Evolutionary conservation across 2,329 filamentous ascomycete species (phyloP), one percentile per base, ranked within the genome.

Genomic region (Fusarium oxysporum): DNA sequence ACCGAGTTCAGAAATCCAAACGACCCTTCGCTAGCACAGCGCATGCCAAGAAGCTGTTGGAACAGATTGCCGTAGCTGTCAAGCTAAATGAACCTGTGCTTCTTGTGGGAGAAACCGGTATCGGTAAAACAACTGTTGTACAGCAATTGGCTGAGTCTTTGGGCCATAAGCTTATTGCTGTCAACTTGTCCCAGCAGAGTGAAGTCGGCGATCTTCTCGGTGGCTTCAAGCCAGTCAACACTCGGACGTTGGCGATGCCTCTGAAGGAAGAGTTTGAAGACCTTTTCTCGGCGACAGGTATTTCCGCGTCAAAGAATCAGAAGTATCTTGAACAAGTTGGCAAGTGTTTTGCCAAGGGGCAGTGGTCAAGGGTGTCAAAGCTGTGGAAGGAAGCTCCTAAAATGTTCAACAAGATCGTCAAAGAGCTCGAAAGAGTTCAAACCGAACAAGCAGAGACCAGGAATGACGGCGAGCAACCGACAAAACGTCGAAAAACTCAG

Each of bases 81-180:
- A 91, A 92, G 70, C 89, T 95, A 77, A 89, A 90, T n/a, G 96
- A 99, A 78, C 95, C 97, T 8, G 89, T 97, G 3, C 85, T 99
- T 23, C 89, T 99, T 33, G 96, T 99, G n/a, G 96, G 96, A 79
- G 96, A 99, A 84, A 99, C 96, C 12, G 96, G 96, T 85, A 98
- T 97, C 56, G 96, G 96, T 77, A 99, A 99, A 83, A 99, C 96
- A 1, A 97, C 96, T 1, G 93, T 96, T 32, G 92, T 99, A 19
- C 96, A 99, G 81, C 95, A 98, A 79, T 86, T 99, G 62, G 95
- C 96, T 1, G 91, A 93, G 65, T 89, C 92, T 7, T 87, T 98
- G 33, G 94, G 95, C 3, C 93, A 95, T 79, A 97, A 94, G 77
- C 88, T 99, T 17, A 93, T 95, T 0, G 94, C 95, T 6, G 95